These are phyloP conservation scores for Monascus ruber DNA, from an alignment of 2,329 filamentous ascomycete species.

Conservation along the genomic window DNA sequence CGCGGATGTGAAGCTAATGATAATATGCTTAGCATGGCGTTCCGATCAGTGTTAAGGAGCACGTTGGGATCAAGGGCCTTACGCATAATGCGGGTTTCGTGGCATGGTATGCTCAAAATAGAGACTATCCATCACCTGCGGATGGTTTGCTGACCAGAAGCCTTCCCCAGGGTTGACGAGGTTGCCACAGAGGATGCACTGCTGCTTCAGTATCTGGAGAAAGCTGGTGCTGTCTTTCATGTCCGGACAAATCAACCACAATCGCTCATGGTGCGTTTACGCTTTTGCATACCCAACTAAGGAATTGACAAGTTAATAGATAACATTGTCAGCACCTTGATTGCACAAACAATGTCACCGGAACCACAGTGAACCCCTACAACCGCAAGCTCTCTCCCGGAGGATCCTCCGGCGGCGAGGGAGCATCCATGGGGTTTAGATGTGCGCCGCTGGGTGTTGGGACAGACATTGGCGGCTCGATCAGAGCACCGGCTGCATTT, in stretches of 20 bases:
- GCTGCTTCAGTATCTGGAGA: conserved; percentile 19
- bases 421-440: conserved; percentile 30
- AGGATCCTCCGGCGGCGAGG: conserved; percentile 36
- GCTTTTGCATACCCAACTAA: not conserved
- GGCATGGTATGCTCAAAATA: conserved; percentile 15
- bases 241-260: conserved; percentile 35
- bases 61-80: conserved; percentile 46
- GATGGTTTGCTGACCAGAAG: too few relatives aligned
- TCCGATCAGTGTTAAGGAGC: conserved; percentile 50
- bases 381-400: conserved; percentile 30
- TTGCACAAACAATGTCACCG: conserved; percentile 32
- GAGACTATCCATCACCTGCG: not conserved
- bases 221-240: conserved; percentile 32
- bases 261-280: conserved; percentile 23
- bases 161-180: conserved; percentile 19
- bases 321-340: conserved; percentile 17
- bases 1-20: not conserved
- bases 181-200: conserved; percentile 24
- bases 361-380: conserved; percentile 29
- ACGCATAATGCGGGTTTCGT: conserved; percentile 26
- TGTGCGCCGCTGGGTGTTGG: conserved; percentile 35
- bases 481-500: conserved; percentile 35
- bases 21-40: conserved; percentile 34
- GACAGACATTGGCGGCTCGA: conserved; percentile 38
- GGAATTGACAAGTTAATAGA: conserved; percentile 1